A percentile compares a stretch with the other conserved stretches of the same genome.
Conservation (phyloP, 106 monocot species). For the Acorus gramineus region DNA sequence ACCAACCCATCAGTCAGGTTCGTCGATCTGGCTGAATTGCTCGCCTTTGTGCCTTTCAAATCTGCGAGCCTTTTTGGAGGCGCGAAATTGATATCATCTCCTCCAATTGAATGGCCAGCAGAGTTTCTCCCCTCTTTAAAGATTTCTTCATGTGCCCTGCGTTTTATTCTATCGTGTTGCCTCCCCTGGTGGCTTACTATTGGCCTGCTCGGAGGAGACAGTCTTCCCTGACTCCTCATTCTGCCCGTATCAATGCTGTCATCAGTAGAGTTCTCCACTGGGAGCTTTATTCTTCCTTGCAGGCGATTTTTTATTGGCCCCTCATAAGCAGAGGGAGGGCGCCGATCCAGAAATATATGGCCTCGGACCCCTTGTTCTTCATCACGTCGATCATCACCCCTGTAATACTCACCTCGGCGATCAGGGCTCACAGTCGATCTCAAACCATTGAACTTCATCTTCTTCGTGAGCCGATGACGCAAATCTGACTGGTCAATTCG, state of each 20-base stretch:
- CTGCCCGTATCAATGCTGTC: constrained; percentile 17
- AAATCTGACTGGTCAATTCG: constrained; percentile 55
- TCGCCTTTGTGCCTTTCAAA: constrained; percentile 4
- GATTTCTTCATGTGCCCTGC: constrained; percentile 17
- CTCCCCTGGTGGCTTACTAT: constrained; percentile 11
- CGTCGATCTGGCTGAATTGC: too few species aligned
- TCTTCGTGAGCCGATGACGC: constrained; percentile 57
- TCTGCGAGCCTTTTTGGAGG: constrained; percentile 81
- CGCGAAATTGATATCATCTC: constrained; percentile 25
- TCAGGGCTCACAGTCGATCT: constrained; percentile 26
- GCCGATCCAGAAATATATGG: constrained; percentile 8
- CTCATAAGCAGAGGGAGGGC: neutral
- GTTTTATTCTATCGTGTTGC: constrained; percentile 28
- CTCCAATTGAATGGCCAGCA: too few species aligned
- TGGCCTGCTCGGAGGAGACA: constrained; percentile 19
- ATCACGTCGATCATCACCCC: constrained; percentile 15
- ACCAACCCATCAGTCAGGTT: too few species aligned
- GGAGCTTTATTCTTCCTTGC: constrained; percentile 71
- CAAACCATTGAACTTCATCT: constrained; percentile 43
- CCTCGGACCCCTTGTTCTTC: constrained; percentile 20
- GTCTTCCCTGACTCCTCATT: constrained; percentile 29
- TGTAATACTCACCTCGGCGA: constrained; percentile 9
- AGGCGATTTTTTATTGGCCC: constrained; percentile 44
- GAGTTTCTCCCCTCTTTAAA: constrained; percentile 12
- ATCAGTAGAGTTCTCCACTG: constrained; percentile 20